Percentiles rank a stretch among this genome's conserved stretches.
Evolutionary conservation across 441 rosid genomes (phyloP).

Genomic region (Pelargonium australe): DNA sequence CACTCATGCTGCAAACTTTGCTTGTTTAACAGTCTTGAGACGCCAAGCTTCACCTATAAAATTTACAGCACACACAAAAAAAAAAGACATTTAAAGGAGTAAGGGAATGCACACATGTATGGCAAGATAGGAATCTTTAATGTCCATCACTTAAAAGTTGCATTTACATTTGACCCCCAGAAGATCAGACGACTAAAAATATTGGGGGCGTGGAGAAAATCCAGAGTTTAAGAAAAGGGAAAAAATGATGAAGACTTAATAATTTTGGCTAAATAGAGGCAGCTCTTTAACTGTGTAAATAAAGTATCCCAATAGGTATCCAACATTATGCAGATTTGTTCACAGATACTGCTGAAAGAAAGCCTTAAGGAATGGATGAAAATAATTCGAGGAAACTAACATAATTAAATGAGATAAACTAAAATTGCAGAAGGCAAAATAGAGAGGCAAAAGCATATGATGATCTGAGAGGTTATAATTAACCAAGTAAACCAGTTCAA

Average conservation of each 20-base stretch:
- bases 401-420: background rate
- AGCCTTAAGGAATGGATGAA: background rate
- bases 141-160: background rate
- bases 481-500: background rate
- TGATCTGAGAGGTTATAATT: background rate
- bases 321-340: background rate
- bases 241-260: background rate
- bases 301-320: background rate
- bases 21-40: background rate
- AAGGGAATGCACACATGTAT: background rate
- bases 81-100: background rate
- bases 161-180: background rate
- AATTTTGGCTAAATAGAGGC: background rate
- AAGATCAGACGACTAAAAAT: background rate
- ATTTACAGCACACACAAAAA: background rate
- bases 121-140: background rate
- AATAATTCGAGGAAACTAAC: background rate
- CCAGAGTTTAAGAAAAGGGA: background rate
- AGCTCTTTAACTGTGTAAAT: background rate
- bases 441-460: constrained; percentile 1
- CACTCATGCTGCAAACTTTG: constrained; percentile 28
- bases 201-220: background rate
- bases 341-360: background rate
- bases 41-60: background rate
- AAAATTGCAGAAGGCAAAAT: background rate